Evolutionary conservation across 306 rosid genomes (phyloP), one percentile per base, ranked within the genome.

Genomic region (Betula pendula): DNA sequence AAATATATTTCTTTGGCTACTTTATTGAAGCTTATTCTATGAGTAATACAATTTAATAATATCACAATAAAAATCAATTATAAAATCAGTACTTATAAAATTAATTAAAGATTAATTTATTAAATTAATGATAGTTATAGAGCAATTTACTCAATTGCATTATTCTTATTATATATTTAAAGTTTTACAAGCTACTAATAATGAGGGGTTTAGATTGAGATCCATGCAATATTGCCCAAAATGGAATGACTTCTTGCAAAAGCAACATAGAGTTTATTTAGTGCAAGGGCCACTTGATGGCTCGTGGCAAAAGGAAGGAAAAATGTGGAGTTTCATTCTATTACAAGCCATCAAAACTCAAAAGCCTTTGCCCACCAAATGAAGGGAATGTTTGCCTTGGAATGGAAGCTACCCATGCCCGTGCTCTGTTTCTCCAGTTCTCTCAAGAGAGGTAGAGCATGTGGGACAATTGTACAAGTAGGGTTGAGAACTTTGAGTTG

Each of bases 401-500:
- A 68, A 52, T 24, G 76, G 47, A 73, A 77, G 74, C 79, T 72
- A 56, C 31, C 63, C 6, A 15, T 24, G 31, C 16, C 0, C 2
- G 0, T 81, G 52, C n/a, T 65, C 13, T 27, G n/a, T n/a, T 48
- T 66, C 71, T 73, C 42, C 62, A 15, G 11, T 24, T 60, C 17
- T 70, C 71, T 79, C 44, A 20, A 19, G 13, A 59, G 68, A 68
- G 63, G 74, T 70, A 49, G 6, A 11, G 42, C 42, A 50, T 20
- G 45, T 13, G 69, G 2, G 15, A 69, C 33, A 24, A 19, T 56
- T 65, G 52, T 42, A 59, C 70, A 60, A 73, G 53, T 14, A 71
- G 75, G 62, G 75, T 72, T 76, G 87, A n/a, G n/a, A n/a, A n/a
- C n/a, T n/a, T n/a, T n/a, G n/a, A 84, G 79, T 77, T 75, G 51